Base-by-base conservation (phyloP, 1,139 yeast species). In the Blastobotrys arbuscula region DNA sequence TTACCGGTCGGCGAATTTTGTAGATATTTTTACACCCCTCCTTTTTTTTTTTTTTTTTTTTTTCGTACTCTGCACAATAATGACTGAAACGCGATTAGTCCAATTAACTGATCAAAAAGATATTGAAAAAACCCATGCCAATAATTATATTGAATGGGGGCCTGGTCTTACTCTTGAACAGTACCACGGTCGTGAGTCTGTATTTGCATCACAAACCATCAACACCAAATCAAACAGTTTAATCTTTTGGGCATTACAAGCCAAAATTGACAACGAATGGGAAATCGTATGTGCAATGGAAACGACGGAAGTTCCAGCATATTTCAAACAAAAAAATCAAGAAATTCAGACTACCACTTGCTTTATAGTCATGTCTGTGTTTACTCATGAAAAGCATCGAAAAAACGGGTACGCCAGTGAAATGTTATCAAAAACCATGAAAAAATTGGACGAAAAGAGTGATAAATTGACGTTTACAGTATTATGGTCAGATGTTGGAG, bases 401-500 rank as follows among this genome's bases (percentile, higher is more conserved):
- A 81, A 83, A 23, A 75, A 77, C 54, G 89, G 92, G 1, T 79
- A 79, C 57, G 90, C 87, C 1, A 68, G 67, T 24, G 59, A 69
- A 36, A 77, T 85, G 87, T 72, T 84, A 43, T 48, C 48, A 2
- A 45, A 53, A 15, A 59, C 74, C 33, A 68, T 70, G 47, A 55
- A 66, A n/a, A 56, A 56, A 44, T 68, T 73, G 51, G 80, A 77
- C 53, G 66, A 70, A 19, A 7, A 16, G 12, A 18, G 26, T n/a
- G 19, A 59, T 37, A 60, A 59, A 28, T 60, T 61, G 20, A 45
- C 63, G 35, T 72, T 75, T 47, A 65, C 74, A n/a, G 76, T 74
- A 50, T 70, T 84, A 50, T 84, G 84, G 70, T 82, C 89, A 34
- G 94, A 84, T 59, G 75, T 85, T 37, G 90, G 88, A 4, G 81